phyloP scores from a whole-genome alignment of 2,329 filamentous ascomycete genomes.

The Ilyonectria mors-panacis region DNA sequence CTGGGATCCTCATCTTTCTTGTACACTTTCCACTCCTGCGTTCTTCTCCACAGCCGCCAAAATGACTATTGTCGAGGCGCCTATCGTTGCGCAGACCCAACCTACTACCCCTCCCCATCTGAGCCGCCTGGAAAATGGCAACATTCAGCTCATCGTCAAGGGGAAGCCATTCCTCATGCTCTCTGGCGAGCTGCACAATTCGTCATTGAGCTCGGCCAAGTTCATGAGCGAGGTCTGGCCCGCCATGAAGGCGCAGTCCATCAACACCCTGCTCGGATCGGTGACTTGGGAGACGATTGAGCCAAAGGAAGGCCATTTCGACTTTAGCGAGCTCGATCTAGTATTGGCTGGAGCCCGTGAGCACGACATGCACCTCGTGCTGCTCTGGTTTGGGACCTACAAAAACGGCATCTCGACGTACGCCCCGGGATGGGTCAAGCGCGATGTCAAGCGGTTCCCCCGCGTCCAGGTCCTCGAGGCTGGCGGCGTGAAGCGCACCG shows the following conservation, averaged over 20 bases:
- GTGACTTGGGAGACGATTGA: conserved; percentile 57
- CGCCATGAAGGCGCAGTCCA: conserved; percentile 50
- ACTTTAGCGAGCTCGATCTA: conserved; percentile 53
- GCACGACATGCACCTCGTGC: conserved; percentile 53
- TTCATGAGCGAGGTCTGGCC: conserved; percentile 53
- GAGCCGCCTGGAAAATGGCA: conserved; percentile 42
- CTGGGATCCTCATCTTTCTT: background rate
- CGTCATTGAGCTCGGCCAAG: conserved; percentile 51
- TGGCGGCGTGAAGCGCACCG: conserved; percentile 50
- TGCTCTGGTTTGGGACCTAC: conserved; percentile 58
- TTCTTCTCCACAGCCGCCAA: conserved; percentile 5
- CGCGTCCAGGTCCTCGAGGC: conserved; percentile 51
- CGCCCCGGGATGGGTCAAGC: conserved; percentile 53
- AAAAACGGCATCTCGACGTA: conserved; percentile 59
- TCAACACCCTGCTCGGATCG: conserved; percentile 56
- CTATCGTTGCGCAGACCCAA: background rate
- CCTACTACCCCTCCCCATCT: conserved; percentile 36
- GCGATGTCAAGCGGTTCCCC: conserved; percentile 54
- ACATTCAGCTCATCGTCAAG: conserved; percentile 55
- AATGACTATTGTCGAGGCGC: conserved; percentile 34
- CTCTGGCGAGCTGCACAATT: conserved; percentile 55
- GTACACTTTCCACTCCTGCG: background rate
- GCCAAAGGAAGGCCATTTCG: conserved; percentile 53
- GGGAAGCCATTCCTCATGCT: conserved; percentile 56
- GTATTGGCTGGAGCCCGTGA: conserved; percentile 51